Base-by-base conservation (phyloP, 1,284 basidiomycete species). In the Caloboletus firmus region DNA sequence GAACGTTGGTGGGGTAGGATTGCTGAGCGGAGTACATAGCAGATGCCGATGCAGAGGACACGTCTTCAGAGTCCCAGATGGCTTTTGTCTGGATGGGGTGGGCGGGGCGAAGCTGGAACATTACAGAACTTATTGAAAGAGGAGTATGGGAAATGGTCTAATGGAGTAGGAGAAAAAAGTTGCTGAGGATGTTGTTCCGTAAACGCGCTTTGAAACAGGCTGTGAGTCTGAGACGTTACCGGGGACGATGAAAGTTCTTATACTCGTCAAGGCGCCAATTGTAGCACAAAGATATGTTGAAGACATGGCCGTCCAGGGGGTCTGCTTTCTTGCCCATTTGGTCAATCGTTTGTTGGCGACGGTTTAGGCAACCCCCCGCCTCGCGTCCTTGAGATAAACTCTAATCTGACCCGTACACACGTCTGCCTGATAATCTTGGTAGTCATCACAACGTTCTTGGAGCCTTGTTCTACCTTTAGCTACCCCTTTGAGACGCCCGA, bases 1-100 rank as follows among this genome's bases (percentile, higher is more conserved):
- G 78, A 15, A 85, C 74, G 57, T 67, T 72, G 57, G 63, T 59
- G 40, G 67, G 67, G 53, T 56, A 71, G 10, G 69, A 61, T 15
- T 68, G 67, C 36, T 72, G 70, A 45, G 59, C 42, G 40, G 67
- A 52, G 56, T 67, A 60, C 67, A 69, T 69, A 22, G 62, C 51
- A 4, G 24, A 24, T 24, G 24, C 24, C 3, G 67, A 57, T 49
- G 35, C 53, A 49, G 65, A 56, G 18, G 60, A 51, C 10, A 54
- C 39, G 59, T 70, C 70, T 45, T 71, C 67, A 39, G 68, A 69
- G 34, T 69, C 67, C 67, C 67, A 69, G 58, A 69, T 57, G 52
- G 70, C 67, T 71, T 69, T 69, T 54, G 67, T 69, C 55, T 70
- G 70, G 30, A 64, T 72, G 36, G 70, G 67, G 59, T 69, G 67